Evolutionary conservation across 2,329 filamentous ascomycete species (phyloP).

Genomic region (Byssoonygena ceratinophila): DNA sequence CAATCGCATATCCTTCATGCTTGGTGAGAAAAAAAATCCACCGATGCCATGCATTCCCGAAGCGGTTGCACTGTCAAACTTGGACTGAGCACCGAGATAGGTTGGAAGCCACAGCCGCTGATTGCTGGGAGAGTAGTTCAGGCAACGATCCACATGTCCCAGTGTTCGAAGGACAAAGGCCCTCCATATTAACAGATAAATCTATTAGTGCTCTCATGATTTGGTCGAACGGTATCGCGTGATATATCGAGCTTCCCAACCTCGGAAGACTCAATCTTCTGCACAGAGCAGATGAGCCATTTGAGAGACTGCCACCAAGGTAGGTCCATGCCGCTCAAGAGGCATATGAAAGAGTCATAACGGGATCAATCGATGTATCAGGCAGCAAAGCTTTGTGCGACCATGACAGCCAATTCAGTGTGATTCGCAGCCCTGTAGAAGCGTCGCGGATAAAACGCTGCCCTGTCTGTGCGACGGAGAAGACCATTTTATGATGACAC

Average conservation of each 20-base stretch:
- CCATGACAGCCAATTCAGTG: neutral
- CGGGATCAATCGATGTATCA: neutral
- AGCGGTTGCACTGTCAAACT: constrained; percentile 14
- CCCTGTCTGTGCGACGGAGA: constrained; percentile 7
- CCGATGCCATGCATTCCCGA: constrained; percentile 11
- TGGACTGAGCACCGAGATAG: constrained; percentile 1
- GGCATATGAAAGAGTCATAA: neutral
- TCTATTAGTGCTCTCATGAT: neutral
- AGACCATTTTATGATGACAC: neutral
- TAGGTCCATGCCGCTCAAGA: neutral
- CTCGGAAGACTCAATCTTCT: constrained; percentile 1
- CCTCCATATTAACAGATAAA: neutral
- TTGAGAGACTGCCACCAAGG: neutral
- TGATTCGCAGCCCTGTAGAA: constrained; percentile 11
- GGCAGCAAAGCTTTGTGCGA: constrained; percentile 11
- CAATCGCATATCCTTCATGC: constrained; percentile 11
- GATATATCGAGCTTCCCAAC: neutral
- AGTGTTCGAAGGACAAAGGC: neutral
- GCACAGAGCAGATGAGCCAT: neutral
- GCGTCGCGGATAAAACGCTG: constrained; percentile 1
- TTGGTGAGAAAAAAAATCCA: constrained; percentile 11
- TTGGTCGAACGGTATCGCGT: neutral
- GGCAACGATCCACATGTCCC: constrained; percentile 5
- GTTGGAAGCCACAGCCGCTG: constrained; percentile 7
- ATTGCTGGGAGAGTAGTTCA: neutral